Evolutionary conservation across 1,139 yeast genomes (phyloP), one percentile per base, ranked within the genome.

Genomic region (Geotrichum aggregatum): DNA sequence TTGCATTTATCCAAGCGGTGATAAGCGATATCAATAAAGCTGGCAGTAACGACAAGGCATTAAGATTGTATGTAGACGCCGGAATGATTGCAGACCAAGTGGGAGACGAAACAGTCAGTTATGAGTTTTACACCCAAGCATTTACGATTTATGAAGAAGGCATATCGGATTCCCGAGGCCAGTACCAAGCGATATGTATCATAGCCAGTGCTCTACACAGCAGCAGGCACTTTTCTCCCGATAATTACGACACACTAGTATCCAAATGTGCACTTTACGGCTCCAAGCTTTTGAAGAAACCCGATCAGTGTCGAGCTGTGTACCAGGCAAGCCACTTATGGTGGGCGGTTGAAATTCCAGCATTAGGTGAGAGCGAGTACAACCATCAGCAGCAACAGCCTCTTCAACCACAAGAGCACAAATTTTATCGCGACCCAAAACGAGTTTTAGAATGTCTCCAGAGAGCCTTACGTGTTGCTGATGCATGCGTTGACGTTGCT

Each of bases 261-360:
- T 86, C 95, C 21, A 85, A 91, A 65, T 77, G 92, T 53, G 88
- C 97, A 1, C 71, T 91, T 47, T 87, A 89, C 64, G 96, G 96
- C 1, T 87, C 96, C 8, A 87, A 87, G 66, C 75, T 92, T 53
- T 76, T 92, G 64, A 88, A 87, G 66, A 92, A 91, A 66, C 92
- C 92, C 33, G 98, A 91, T 63, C 98, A 91, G 68, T 91, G 98
- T 66, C 80, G 97, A 21, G 83, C 96, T 0, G 95, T 92, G 5
- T 87, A 86, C 64, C 71, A 81, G 51, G 91, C 96, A 50, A 84
- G 96, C 2, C 97, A 92, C 68, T 72, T 92, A 50, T 92, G 97
- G 96, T 89, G 96, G 95, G 86, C 94, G 67, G 63, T 84, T 19
- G 91, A 85, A 59, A 70, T 75, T 36, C 71, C 78, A 14, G 71